These are phyloP conservation scores for Candida andamanensis DNA, from an alignment of 805 yeast species.

Conservation along the genomic window DNA sequence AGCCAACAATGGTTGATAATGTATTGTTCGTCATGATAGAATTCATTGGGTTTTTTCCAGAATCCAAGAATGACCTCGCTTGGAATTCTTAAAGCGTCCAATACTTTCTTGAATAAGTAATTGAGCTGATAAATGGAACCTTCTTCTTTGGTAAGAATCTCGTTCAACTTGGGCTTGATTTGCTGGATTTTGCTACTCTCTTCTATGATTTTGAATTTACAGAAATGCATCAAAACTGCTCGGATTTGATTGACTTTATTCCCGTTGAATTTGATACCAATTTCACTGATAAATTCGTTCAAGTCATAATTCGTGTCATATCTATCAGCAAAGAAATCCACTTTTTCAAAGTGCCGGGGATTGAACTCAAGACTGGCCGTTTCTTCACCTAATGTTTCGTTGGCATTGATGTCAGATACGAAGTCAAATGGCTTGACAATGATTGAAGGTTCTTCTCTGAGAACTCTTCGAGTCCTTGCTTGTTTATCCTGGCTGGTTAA, in stretches of 20 bases:
- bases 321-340: constrained; percentile 27
- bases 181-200: constrained; percentile 33
- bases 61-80: constrained; percentile 79
- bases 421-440: constrained; percentile 40
- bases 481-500: constrained; percentile 65
- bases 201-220: constrained; percentile 49
- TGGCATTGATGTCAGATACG: constrained; percentile 37
- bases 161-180: constrained; percentile 36
- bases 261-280: constrained; percentile 34
- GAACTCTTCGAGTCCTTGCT: constrained; percentile 58
- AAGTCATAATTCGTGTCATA: constrained; percentile 27
- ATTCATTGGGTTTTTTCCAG: constrained; percentile 70
- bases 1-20: constrained; percentile 86
- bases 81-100: constrained; percentile 63
- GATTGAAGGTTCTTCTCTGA: constrained; percentile 31
- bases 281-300: constrained; percentile 38
- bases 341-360: constrained; percentile 16
- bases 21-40: constrained; percentile 45
- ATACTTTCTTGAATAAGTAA: constrained; percentile 67
- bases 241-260: constrained; percentile 51
- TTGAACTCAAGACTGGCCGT: constrained; percentile 14
- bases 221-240: constrained; percentile 61
- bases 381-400: constrained; percentile 25
- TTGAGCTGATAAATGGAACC: constrained; percentile 73
- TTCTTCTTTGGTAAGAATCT: constrained; percentile 41